Evolutionary conservation across 805 yeast species (phyloP), one percentile per base, ranked within the genome.

Genomic region (Lipomyces mesembrius): DNA sequence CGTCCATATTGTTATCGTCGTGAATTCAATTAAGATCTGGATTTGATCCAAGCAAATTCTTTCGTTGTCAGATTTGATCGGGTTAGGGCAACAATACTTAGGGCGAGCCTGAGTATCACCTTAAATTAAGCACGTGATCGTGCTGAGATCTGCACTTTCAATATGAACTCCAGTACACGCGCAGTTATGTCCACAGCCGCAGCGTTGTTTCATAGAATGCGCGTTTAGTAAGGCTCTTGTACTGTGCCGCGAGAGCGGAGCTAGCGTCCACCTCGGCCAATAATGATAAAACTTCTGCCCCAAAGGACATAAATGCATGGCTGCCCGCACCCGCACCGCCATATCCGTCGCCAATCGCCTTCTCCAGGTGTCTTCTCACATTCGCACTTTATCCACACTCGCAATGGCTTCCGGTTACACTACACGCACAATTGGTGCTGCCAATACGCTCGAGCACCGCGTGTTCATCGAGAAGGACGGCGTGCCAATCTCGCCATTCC

Each of bases 401-500:
- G 43, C 35, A n/a, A 61, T 65, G 64, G 53, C 68, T 20, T 61
- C 74, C 39, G 80, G 86, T 72, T 94, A 89, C 88, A 81, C 94
- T 68, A 85, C 95, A 72, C 96, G 97, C 85, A 93, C 90, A 83
- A 83, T 93, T 77, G 99, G 97, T 77, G 96, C 98, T 74, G 92
- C 95, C 78, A 88, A 93, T 91, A 90, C 98, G 71, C 85, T 92
- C 75, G 98, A 94, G 77, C 90, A 88, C 91, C 91, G 88, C 81
- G 94, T 91, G 74, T 95, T 77, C 88, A 83, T 94, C 74, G 97
- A 93, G 84, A 82, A 92, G 80, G 92, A 92, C 79, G 98, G 98
- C 67, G 90, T 92, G 83, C 92, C 93, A 74, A 87, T 95, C 71
- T 93, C 98, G 71, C 91, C 98, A 63, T 92, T 94, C 91, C 99